Percentiles rank a stretch among this genome's conserved stretches.
phyloP scores from a whole-genome alignment of 306 rosid species.

The Vigna radiata region DNA sequence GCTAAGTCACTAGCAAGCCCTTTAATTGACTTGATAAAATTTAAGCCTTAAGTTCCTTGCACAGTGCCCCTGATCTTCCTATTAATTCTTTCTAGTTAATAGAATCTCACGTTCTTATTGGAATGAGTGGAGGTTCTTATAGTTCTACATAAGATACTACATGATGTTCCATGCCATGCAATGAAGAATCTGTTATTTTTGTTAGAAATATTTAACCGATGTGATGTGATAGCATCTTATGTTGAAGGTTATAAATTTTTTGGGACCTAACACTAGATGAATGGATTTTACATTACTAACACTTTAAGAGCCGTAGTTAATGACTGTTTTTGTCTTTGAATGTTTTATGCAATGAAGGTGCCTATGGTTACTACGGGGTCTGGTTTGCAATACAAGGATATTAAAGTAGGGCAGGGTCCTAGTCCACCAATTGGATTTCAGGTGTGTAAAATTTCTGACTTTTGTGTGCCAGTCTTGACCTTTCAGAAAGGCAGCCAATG shows the following conservation, averaged over 20 bases:
- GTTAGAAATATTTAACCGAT: slow-evolving; percentile 12
- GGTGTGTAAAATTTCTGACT: slow-evolving; percentile 59
- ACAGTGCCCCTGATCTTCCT: slow-evolving; percentile 4
- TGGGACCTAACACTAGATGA: slow-evolving; percentile 18
- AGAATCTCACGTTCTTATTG: slow-evolving; percentile 3
- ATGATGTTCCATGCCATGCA: background rate
- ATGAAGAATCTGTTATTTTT: slow-evolving; percentile 13
- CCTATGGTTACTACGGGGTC: slow-evolving; percentile 87
- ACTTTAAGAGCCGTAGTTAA: slow-evolving; percentile 36
- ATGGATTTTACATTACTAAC: slow-evolving; percentile 14
- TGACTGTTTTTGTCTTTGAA: slow-evolving; percentile 9
- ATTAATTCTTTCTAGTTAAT: background rate
- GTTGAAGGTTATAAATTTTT: slow-evolving; percentile 7
- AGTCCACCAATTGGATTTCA: slow-evolving; percentile 95
- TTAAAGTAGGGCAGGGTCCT: slow-evolving; percentile 86
- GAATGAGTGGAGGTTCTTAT: slow-evolving; percentile 16
- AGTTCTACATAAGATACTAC: background rate
- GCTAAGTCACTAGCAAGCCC: too few species aligned
- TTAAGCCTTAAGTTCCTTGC: background rate
- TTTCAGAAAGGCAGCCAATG: slow-evolving; percentile 10
- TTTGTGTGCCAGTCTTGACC: slow-evolving; percentile 13
- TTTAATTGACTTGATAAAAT: background rate
- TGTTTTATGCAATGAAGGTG: slow-evolving; percentile 60
- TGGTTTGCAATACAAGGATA: slow-evolving; percentile 93
- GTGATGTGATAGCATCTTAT: background rate